phyloP scores from a whole-genome alignment of 192 early-diverging fungal species.

The Rhizoclosmatium sp. region DNA sequence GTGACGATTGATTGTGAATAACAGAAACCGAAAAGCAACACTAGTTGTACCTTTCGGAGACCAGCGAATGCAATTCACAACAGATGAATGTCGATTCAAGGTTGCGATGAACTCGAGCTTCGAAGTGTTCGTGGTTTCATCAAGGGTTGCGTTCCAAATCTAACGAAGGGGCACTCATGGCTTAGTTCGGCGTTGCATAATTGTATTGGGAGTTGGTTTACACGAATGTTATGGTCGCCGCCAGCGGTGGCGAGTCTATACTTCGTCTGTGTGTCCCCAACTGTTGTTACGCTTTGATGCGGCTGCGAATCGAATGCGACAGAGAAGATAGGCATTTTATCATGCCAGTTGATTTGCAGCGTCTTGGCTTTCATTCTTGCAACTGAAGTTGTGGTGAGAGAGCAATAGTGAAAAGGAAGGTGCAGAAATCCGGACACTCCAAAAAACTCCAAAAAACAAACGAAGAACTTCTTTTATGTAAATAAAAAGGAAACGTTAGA shows the following conservation, averaged over 20 bases:
- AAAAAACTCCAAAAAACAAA: too few relatives aligned
- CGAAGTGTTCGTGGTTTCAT: conserved; percentile 54
- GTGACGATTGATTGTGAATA: conserved; percentile 1
- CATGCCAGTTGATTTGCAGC: conserved; percentile 95
- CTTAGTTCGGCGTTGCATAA: not conserved
- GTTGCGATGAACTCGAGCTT: conserved; percentile 81
- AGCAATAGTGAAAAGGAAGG: not conserved
- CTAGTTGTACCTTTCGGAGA: conserved; percentile 66
- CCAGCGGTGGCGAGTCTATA: conserved; percentile 87
- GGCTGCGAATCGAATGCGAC: conserved; percentile 80
- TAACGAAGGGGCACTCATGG: conserved; percentile 41
- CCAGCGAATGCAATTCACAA: conserved; percentile 94
- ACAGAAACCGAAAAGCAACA: not conserved
- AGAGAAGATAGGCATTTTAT: conserved; percentile 87
- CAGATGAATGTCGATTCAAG: conserved; percentile 83
- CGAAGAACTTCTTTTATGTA: too few relatives aligned
- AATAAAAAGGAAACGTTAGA: too few relatives aligned
- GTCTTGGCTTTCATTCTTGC: conserved; percentile 70
- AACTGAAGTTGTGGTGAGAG: too few relatives aligned
- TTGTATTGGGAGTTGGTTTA: conserved; percentile 37
- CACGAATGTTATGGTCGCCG: conserved; percentile 87
- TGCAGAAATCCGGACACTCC: not conserved
- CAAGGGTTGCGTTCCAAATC: conserved; percentile 65
- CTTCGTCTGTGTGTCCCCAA: conserved; percentile 39
- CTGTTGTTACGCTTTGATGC: not conserved